A percentile compares a stretch with the other conserved stretches of the same genome.
Conservation (phyloP, 352 stramenopile genomes). For the Phytophthora ohioensis region DNA sequence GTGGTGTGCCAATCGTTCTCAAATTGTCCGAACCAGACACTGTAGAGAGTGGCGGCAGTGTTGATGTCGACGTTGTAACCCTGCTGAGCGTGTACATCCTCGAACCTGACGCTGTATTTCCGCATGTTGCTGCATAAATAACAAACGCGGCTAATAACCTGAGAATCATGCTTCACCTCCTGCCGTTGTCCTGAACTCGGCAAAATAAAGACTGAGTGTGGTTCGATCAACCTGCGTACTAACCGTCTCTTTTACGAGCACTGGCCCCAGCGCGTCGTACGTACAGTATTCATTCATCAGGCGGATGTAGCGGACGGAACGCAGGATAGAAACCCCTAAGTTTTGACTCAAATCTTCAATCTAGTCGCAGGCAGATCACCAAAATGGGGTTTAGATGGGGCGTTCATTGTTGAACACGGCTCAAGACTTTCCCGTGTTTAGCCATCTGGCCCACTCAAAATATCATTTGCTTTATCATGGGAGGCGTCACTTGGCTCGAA, state of each 20-base stretch:
- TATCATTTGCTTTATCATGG: not conserved
- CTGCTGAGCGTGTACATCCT: slow-evolving; percentile 13
- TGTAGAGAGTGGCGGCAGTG: not conserved
- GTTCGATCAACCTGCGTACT: not conserved
- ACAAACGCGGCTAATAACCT: slow-evolving; percentile 4
- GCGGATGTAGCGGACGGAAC: not conserved
- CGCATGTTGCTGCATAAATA: not conserved
- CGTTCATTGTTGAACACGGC: slow-evolving; percentile 19
- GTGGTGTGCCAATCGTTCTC: not conserved
- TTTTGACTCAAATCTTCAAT: slow-evolving; percentile 20
- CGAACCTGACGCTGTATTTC: slow-evolving; percentile 2
- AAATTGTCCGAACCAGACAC: not conserved
- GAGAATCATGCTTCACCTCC: slow-evolving; percentile 11
- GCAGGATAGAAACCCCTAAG: not conserved
- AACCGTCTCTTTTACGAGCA: not conserved
- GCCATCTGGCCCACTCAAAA: slow-evolving; percentile 23
- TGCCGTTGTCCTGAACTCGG: slow-evolving; percentile 2
- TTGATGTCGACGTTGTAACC: not conserved
- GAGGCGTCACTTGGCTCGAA: not conserved
- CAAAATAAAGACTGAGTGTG: slow-evolving; percentile 23
- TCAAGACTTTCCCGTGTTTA: slow-evolving; percentile 23
- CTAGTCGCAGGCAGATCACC: slow-evolving; percentile 23
- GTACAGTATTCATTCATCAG: no score
- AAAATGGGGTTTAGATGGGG: slow-evolving; percentile 3
- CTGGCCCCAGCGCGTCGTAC: no score